Conservation (phyloP, 2,329 filamentous ascomycete genomes). For the Penicillium sp. region DNA sequence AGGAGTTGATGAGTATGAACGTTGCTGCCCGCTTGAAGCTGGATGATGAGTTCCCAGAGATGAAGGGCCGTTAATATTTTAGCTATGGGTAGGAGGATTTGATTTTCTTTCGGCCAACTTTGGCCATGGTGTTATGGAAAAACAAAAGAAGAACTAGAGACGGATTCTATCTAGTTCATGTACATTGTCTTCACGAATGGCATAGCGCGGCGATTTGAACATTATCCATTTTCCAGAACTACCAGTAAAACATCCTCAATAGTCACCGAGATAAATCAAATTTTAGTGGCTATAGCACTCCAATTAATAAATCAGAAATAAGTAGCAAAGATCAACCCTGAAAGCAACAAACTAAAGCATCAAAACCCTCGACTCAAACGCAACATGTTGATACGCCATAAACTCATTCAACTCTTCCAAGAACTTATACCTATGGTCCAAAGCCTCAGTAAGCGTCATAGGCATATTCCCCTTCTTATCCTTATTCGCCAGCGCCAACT, state of each 20-base stretch:
- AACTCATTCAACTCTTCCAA: constrained; percentile 25
- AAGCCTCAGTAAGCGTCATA: constrained; percentile 41
- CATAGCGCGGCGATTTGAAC: constrained; percentile 29
- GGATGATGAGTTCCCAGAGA: constrained; percentile 83
- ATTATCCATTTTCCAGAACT: background rate
- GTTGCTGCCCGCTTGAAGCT: constrained; percentile 89
- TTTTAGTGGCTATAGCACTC: background rate
- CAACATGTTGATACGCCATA: constrained; percentile 31
- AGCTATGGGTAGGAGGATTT: background rate
- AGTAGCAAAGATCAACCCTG: constrained; percentile 1
- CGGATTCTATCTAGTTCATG: constrained; percentile 4
- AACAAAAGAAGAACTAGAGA: constrained; percentile 8
- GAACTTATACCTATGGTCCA: constrained; percentile 31
- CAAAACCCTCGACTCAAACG: constrained; percentile 30
- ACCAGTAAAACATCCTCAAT: background rate
- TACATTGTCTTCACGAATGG: constrained; percentile 22
- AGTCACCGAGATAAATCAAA: background rate
- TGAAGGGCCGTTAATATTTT: constrained; percentile 34
- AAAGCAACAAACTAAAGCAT: constrained; percentile 12
- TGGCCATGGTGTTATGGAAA: constrained; percentile 9
- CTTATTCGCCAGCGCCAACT: constrained; percentile 23
- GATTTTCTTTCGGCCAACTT: background rate
- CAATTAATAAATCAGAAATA: background rate
- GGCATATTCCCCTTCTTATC: constrained; percentile 27
- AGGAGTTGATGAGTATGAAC: constrained; percentile 98